Base-by-base conservation (phyloP, 164 flowering plant species). In the Dillenia suffruticosa region DNA sequence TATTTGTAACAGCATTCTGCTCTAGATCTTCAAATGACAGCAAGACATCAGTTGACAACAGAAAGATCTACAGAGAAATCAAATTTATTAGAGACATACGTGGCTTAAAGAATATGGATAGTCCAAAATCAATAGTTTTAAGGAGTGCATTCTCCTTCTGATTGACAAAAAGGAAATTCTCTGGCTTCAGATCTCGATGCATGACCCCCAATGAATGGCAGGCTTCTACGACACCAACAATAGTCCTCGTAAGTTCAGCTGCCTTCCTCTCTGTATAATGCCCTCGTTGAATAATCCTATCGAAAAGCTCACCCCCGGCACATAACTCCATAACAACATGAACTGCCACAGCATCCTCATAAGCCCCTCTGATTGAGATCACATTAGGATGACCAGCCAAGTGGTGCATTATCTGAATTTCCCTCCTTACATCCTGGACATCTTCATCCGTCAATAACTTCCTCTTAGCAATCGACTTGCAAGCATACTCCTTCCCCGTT, bases 171-270 rank as follows among this genome's bases (percentile, higher is more conserved):
- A 76, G 74, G 59, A 76, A 76, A 62, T 76, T 76, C 72, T 76
- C 79, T 1, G 79, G 79, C 72, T 76, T 76, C 56, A 76, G 66
- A 26, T 76, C 79, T 40, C 79, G 59, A 57, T 76, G 79, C 56
- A 72, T 63, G 45, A 76, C 79, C 1, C 76, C 79, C 54, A 73
- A 67, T 1, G 79, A 76, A 66, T 76, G 79, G 16, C 77, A 76
- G 9, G 79, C 62, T 51, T 76, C 74, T 10, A 76, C 72, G 12
- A 76, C 72, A 58, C 72, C 67, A 58, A 69, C 68, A 46, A 69
- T 69, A 12, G 40, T 54, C 47, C 68, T 64, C 1, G 72, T 59
- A 52, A 69, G 68, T 49, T 65, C 64, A 63, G 79, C 79, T 8
- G 79, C 79, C 2, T 68, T 72, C 32, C 67, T 64, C 58, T 76